phyloP scores from a whole-genome alignment of 345 rosid species.

The Tarenaya hassleriana region DNA sequence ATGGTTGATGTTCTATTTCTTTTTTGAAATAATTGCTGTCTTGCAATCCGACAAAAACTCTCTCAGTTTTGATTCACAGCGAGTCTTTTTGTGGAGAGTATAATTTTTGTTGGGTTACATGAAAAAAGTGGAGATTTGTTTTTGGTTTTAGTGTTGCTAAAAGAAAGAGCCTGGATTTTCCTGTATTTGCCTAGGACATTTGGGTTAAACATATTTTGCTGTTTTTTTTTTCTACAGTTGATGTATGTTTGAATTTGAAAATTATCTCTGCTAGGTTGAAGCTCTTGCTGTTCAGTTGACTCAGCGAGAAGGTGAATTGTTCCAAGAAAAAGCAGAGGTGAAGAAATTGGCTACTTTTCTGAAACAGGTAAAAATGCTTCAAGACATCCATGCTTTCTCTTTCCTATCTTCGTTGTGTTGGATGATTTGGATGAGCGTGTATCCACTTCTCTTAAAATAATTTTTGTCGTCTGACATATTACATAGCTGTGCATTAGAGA shows the following conservation, averaged over 20 bases:
- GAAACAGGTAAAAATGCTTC: constrained; percentile 58
- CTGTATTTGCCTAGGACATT: background rate
- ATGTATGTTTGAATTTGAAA: constrained; percentile 13
- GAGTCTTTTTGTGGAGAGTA: background rate
- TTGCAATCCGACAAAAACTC: background rate
- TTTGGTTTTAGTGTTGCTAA: background rate
- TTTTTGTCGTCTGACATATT: no score
- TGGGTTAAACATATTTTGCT: background rate
- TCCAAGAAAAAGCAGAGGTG: constrained; percentile 92
- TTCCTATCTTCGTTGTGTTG: background rate
- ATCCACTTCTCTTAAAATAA: background rate
- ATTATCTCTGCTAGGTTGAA: constrained; percentile 65
- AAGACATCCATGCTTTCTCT: background rate
- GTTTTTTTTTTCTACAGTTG: background rate
- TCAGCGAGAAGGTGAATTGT: constrained; percentile 92
- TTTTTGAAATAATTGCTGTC: background rate
- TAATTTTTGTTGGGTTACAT: background rate
- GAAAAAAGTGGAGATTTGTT: background rate
- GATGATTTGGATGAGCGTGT: background rate
- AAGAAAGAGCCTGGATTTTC: background rate
- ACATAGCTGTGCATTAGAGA: no score
- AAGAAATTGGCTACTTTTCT: constrained; percentile 87
- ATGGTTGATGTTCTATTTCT: constrained; percentile 50
- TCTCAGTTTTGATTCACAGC: background rate
- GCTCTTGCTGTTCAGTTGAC: constrained; percentile 93